A percentile compares a stretch with the other conserved stretches of the same genome.
These are phyloP conservation scores for Kregervanrija pseudodelftensis DNA, from an alignment of 805 yeast species.

Conservation along the genomic window DNA sequence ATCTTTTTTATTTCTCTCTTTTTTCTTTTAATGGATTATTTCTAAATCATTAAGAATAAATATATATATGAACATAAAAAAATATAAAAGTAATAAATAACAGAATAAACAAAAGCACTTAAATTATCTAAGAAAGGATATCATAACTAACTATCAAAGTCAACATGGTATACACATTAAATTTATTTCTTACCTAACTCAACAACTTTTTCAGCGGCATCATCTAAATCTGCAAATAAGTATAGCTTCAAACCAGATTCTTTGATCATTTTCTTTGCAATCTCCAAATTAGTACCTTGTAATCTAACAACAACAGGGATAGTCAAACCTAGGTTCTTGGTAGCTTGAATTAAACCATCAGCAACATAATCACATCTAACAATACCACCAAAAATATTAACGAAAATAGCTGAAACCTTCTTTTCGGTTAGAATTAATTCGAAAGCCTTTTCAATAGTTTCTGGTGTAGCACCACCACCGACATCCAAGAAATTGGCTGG, in stretches of 20 bases:
- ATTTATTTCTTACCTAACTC: slow-evolving; percentile 37
- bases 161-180: not conserved
- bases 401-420: slow-evolving; percentile 90
- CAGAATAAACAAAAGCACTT: no score
- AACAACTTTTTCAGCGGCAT: slow-evolving; percentile 95
- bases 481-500: slow-evolving; percentile 99
- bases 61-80: no score
- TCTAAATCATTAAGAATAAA: no score
- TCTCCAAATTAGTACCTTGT: slow-evolving; percentile 93
- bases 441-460: slow-evolving; percentile 95
- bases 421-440: slow-evolving; percentile 84
- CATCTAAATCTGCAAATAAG: slow-evolving; percentile 88
- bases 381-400: slow-evolving; percentile 98
- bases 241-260: slow-evolving; percentile 90
- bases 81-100: no score
- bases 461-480: slow-evolving; percentile 99
- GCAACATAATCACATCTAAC: slow-evolving; percentile 99
- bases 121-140: no score
- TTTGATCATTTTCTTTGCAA: slow-evolving; percentile 79
- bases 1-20: no score
- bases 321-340: slow-evolving; percentile 81
- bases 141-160: no score
- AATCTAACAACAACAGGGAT: slow-evolving; percentile 97
- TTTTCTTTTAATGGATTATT: no score
- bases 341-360: slow-evolving; percentile 90